Percentiles rank a stretch among this genome's conserved stretches.
These are phyloP conservation scores for Loxodes magnus DNA, from an alignment of 73 alveolate species.

Conservation along the genomic window DNA sequence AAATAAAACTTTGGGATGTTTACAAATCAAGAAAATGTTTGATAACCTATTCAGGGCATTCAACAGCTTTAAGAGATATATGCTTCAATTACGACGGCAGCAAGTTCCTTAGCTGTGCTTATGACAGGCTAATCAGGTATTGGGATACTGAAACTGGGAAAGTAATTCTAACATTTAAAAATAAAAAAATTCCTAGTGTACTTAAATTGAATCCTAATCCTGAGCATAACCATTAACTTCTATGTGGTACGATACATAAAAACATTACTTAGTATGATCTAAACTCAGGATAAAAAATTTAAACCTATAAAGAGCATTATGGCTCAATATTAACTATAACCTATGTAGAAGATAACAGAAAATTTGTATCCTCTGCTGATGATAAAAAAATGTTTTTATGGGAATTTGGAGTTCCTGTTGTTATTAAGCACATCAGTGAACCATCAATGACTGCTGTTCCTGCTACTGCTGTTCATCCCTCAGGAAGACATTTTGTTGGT, in stretches of 20 bases:
- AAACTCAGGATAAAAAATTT: slow-evolving; percentile 59
- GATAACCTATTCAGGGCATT: slow-evolving; percentile 91
- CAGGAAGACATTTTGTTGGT: slow-evolving; percentile 89
- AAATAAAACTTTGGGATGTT: slow-evolving; percentile 95
- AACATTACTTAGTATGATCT: slow-evolving; percentile 78
- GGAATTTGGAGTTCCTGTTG: slow-evolving; percentile 97
- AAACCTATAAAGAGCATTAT: slow-evolving; percentile 88
- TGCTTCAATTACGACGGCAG: slow-evolving; percentile 87
- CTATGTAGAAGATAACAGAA: slow-evolving; percentile 74
- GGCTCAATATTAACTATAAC: slow-evolving; percentile 83
- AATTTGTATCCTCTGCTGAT: slow-evolving; percentile 93
- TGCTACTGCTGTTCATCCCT: slow-evolving; percentile 86
- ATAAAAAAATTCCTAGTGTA: slow-evolving; percentile 84
- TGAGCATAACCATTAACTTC: slow-evolving; percentile 73
- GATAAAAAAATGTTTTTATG: slow-evolving; percentile 92
- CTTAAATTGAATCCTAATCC: slow-evolving; percentile 78
- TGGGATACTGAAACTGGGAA: slow-evolving; percentile 99
- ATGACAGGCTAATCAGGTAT: slow-evolving; percentile 75
- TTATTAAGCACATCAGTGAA: slow-evolving; percentile 84
- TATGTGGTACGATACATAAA: slow-evolving; percentile 79
- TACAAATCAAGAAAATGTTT: slow-evolving; percentile 81
- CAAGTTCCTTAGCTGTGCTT: slow-evolving; percentile 76
- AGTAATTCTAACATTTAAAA: slow-evolving; percentile 63
- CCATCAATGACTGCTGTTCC: slow-evolving; percentile 96
- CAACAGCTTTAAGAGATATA: slow-evolving; percentile 90